phyloP scores from a whole-genome alignment of 2,329 filamentous ascomycete genomes.

The Chlorencoelia australis region DNA sequence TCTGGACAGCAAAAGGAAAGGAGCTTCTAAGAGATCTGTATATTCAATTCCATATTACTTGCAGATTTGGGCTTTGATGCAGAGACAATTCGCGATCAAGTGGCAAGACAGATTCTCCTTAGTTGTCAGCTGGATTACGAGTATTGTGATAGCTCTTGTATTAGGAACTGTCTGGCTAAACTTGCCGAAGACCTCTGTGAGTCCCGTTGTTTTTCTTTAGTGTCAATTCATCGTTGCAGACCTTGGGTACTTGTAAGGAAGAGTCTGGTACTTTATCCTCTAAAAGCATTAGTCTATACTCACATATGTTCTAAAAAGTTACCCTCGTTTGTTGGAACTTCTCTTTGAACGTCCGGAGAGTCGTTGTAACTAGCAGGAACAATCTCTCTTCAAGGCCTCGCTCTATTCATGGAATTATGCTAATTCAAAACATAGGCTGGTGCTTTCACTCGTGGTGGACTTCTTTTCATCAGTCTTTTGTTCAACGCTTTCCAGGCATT shows the following conservation, averaged over 20 bases:
- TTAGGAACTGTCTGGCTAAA: conserved; percentile 71
- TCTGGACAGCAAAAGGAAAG: conserved; percentile 65
- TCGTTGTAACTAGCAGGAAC: too few relatives aligned
- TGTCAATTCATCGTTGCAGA: too few relatives aligned
- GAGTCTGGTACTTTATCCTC: too few relatives aligned
- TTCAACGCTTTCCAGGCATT: conserved; percentile 88
- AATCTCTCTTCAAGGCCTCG: too few relatives aligned
- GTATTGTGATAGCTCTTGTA: conserved; percentile 66
- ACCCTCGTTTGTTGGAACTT: too few relatives aligned
- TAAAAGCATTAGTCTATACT: too few relatives aligned
- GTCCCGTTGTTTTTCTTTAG: too few relatives aligned
- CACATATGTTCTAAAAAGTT: too few relatives aligned
- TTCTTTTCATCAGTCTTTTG: conserved; percentile 68
- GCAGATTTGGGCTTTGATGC: conserved; percentile 75
- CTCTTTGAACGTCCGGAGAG: too few relatives aligned
- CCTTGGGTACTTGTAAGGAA: too few relatives aligned
- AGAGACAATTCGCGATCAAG: conserved; percentile 76
- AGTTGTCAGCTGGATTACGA: conserved; percentile 59
- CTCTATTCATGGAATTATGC: too few relatives aligned
- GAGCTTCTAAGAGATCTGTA: conserved; percentile 60
- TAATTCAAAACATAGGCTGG: too few relatives aligned
- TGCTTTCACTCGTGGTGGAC: conserved; percentile 72
- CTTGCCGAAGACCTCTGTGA: conserved; percentile 49
- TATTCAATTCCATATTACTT: conserved; percentile 77
- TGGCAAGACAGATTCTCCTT: conserved; percentile 78